Conservation (phyloP, 371 early-diverging fungal species). For the Syncephalastrum monosporum region DNA sequence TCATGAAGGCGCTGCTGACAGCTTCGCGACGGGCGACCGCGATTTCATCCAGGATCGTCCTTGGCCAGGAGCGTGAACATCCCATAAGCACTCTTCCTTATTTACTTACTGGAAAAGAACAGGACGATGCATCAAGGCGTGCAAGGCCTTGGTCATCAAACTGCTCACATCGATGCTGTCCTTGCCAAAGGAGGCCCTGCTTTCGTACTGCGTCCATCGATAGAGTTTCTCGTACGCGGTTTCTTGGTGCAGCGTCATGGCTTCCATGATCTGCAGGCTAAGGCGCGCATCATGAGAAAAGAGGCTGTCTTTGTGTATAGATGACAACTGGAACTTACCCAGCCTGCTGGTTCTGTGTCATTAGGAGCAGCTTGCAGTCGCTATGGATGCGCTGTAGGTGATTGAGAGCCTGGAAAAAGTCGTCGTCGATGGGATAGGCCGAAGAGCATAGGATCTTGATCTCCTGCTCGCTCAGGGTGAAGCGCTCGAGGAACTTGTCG, state of each 20-base stretch:
- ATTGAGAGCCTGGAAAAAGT: slow-evolving; percentile 74
- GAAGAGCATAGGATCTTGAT: slow-evolving; percentile 54
- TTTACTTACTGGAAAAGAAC: slow-evolving; percentile 71
- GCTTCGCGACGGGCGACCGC: slow-evolving; percentile 70
- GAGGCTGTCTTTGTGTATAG: no score
- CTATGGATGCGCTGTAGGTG: slow-evolving; percentile 71
- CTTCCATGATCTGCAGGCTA: slow-evolving; percentile 81
- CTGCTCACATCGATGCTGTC: slow-evolving; percentile 75
- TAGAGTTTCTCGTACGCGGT: slow-evolving; percentile 75
- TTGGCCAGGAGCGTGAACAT: slow-evolving; percentile 9
- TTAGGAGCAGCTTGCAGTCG: slow-evolving; percentile 77
- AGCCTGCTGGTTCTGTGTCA: slow-evolving; percentile 74
- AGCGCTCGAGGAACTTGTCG: slow-evolving; percentile 66
- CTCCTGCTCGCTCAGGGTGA: slow-evolving; percentile 69
- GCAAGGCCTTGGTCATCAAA: slow-evolving; percentile 66
- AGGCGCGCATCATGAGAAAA: background rate
- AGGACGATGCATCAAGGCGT: slow-evolving; percentile 69
- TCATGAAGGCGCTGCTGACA: slow-evolving; percentile 71
- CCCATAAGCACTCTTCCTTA: background rate
- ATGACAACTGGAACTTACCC: slow-evolving; percentile 46
- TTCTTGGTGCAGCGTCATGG: slow-evolving; percentile 68
- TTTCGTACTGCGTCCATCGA: slow-evolving; percentile 77
- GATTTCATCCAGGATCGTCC: slow-evolving; percentile 73
- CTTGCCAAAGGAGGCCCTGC: slow-evolving; percentile 62
- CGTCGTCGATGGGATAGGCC: slow-evolving; percentile 48